Evolutionary conservation across 2,329 filamentous ascomycete species (phyloP).

Genomic region (Exserohilum turcica): DNA sequence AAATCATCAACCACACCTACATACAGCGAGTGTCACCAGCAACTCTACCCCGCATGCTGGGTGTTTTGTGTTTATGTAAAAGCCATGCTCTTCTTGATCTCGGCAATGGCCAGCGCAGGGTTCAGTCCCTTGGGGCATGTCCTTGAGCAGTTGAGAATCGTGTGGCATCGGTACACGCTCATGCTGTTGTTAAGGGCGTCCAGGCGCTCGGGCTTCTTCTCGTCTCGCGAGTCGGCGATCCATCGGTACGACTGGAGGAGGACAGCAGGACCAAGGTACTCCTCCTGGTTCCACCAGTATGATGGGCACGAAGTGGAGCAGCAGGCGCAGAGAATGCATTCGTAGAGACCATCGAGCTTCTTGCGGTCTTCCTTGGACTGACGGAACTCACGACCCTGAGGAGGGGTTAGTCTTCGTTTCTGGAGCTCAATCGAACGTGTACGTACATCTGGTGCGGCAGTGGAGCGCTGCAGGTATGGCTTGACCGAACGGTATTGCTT

Average conservation of each 20-base stretch:
- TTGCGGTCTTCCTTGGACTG: constrained; percentile 90
- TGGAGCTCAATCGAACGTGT: neutral
- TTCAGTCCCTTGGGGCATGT: constrained; percentile 99
- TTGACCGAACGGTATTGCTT: constrained; percentile 99
- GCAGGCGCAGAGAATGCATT: constrained; percentile 99
- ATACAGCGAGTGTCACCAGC: constrained; percentile 9
- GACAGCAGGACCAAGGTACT: constrained; percentile 96
- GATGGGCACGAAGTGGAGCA: constrained; percentile 99
- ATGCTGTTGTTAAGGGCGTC: constrained; percentile 95
- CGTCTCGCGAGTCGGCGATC: constrained; percentile 93
- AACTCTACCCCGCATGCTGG: neutral
- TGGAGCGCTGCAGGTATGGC: constrained; percentile 93
- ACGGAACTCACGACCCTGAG: constrained; percentile 85
- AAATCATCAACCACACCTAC: constrained; percentile 9
- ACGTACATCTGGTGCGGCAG: constrained; percentile 80
- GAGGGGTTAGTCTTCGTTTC: constrained; percentile 21
- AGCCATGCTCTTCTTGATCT: constrained; percentile 98
- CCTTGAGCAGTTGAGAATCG: constrained; percentile 96
- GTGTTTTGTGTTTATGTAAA: constrained; percentile 42
- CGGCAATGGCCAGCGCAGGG: constrained; percentile 90
- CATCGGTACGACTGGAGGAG: constrained; percentile 98
- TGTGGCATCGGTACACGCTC: constrained; percentile 98
- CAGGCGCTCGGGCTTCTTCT: constrained; percentile 86
- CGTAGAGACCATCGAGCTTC: constrained; percentile 97
- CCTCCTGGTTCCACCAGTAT: constrained; percentile 99